These are phyloP conservation scores for Sonneratia caseolaris DNA, from an alignment of 345 rosid genomes.

Conservation along the genomic window DNA sequence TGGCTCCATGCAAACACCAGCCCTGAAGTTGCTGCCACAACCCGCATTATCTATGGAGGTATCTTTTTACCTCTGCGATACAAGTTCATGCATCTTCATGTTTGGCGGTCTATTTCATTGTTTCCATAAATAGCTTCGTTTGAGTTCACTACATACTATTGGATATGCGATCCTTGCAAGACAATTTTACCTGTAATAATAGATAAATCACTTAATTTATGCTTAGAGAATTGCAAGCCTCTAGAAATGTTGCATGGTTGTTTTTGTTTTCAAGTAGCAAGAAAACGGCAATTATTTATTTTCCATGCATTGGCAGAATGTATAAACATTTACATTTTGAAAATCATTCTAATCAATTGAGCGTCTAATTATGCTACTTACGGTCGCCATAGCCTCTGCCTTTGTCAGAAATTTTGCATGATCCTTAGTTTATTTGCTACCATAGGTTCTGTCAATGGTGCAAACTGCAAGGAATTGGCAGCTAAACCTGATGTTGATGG, in stretches of 20 bases:
- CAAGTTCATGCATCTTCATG: neutral
- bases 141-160: neutral
- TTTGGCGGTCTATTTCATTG: neutral
- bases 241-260: neutral
- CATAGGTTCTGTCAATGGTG: constrained; percentile 74
- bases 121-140: neutral
- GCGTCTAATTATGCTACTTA: neutral
- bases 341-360: neutral
- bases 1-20: constrained; percentile 67
- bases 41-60: constrained; percentile 93
- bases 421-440: neutral
- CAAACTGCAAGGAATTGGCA: constrained; percentile 76
- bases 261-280: neutral
- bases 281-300: neutral
- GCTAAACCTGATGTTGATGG: constrained; percentile 73
- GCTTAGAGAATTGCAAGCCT: neutral
- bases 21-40: constrained; percentile 58
- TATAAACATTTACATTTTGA: neutral
- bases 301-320: neutral
- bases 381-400: neutral
- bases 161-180: neutral
- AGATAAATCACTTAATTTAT: neutral
- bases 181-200: neutral
- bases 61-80: constrained; percentile 5
- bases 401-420: neutral